Base-by-base conservation (phyloP, 129 eudicot species). In the Tagetes erecta region DNA sequence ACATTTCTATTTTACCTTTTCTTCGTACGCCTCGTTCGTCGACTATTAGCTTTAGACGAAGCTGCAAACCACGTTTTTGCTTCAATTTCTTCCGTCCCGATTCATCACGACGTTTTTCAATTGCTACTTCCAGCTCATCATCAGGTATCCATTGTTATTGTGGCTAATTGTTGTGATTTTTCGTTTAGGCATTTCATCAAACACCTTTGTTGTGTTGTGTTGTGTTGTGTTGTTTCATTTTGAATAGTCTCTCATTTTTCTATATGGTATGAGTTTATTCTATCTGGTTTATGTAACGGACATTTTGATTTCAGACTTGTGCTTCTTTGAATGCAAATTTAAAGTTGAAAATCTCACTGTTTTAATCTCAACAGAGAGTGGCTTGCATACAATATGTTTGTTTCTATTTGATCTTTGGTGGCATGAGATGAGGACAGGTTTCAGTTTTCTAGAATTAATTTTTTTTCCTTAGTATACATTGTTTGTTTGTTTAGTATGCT, bases 131-230 rank as follows among this genome's bases (percentile, higher is more conserved):
- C 8, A 74, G 50, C 53, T 74, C 80, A 6, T 74, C 80, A 6
- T 34, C 80, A 74, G 84, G 84, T 80, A 73, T 31, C n/a, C 44
- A 33, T 12, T 65, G n/a, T 12, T 50, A 14, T 35, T 76, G 3
- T 27, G 30, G 39, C n/a, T 68, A 47, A 12, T 10, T 76, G 4
- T 72, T 72, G 63, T 51, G n/a, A 8, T 56, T 62, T 51, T 57
- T 64, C 69, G 10, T 67, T 1, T 56, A 64, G 70, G 63, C 79
- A 73, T 73, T 80, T 80, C 79, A 66, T 67, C 74, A 9, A 72
- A 36, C 79, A 53, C 3, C 36, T 67, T 1, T 57, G 74, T 20
- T 20, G 27, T 20, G 27, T 20, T 20, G 27, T 20, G 27, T 20
- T 20, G 27, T 20, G 27, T 20, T 20, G 27, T 20, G 27, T 20